Evolutionary conservation across 2,329 filamentous ascomycete genomes (phyloP).

Genomic region (Talaromyces rugulosus): DNA sequence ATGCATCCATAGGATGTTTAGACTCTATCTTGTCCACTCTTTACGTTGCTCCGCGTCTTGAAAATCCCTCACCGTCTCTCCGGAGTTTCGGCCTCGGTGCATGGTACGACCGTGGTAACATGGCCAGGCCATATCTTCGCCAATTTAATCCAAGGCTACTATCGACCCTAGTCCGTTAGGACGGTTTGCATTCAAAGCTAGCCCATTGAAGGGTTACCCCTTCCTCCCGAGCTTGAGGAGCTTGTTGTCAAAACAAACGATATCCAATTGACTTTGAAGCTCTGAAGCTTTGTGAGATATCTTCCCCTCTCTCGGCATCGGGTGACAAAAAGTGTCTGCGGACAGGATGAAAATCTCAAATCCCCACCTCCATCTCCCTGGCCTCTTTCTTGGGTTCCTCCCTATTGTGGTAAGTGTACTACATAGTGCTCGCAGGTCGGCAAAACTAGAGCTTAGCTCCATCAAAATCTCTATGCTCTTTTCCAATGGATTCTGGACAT

Average conservation of each 20-base stretch:
- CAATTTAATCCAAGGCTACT: slow-evolving; percentile 3
- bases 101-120: slow-evolving; percentile 8
- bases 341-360: background rate
- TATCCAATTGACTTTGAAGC: slow-evolving; percentile 7
- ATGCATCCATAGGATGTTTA: slow-evolving; percentile 30
- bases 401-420: slow-evolving; percentile 7
- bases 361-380: background rate
- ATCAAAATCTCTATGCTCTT: slow-evolving; percentile 8
- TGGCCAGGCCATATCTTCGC: background rate
- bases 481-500: slow-evolving; percentile 11
- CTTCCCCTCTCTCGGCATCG: background rate
- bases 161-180: slow-evolving; percentile 8
- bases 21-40: slow-evolving; percentile 34
- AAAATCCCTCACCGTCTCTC: slow-evolving; percentile 35
- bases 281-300: background rate
- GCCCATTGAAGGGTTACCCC: background rate
- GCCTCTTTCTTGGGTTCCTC: background rate
- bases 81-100: slow-evolving; percentile 4
- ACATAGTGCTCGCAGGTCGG: slow-evolving; percentile 8
- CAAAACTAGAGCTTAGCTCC: slow-evolving; percentile 8
- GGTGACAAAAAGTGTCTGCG: background rate
- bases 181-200: background rate
- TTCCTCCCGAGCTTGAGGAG: background rate
- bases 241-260: background rate
- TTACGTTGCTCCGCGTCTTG: slow-evolving; percentile 24